phyloP scores from a whole-genome alignment of 2,329 filamentous ascomycete species.

The Penicillium sp. region DNA sequence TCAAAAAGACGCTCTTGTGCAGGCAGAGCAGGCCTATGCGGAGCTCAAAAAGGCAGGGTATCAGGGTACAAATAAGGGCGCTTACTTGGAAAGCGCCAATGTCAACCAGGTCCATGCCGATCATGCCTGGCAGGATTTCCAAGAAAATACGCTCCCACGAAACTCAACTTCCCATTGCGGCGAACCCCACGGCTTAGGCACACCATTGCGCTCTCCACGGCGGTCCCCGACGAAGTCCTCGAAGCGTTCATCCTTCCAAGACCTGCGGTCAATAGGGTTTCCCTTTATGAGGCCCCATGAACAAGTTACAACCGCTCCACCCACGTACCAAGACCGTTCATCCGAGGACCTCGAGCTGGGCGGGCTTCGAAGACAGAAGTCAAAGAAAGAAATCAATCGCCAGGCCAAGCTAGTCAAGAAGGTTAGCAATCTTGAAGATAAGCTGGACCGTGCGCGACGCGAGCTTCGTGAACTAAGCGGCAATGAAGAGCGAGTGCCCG shows the following conservation, averaged over 20 bases:
- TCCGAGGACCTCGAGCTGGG: slow-evolving; percentile 25
- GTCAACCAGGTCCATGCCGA: slow-evolving; percentile 21
- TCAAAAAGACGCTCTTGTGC: slow-evolving; percentile 45
- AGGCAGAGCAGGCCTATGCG: slow-evolving; percentile 52
- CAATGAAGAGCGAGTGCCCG: slow-evolving; percentile 30
- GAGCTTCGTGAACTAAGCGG: slow-evolving; percentile 53
- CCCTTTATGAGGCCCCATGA: slow-evolving; percentile 27
- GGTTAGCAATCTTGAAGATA: slow-evolving; percentile 60
- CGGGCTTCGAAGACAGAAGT: slow-evolving; percentile 48
- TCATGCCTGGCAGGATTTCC: slow-evolving; percentile 34
- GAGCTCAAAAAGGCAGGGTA: slow-evolving; percentile 55
- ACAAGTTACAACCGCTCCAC: slow-evolving; percentile 26
- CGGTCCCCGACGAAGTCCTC: slow-evolving; percentile 25
- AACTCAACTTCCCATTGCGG: slow-evolving; percentile 17
- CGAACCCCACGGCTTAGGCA: neutral
- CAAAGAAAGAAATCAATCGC: slow-evolving; percentile 56
- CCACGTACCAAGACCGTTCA: slow-evolving; percentile 14
- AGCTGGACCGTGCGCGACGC: slow-evolving; percentile 55
- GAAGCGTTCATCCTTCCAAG: slow-evolving; percentile 35
- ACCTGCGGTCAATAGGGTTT: slow-evolving; percentile 35
- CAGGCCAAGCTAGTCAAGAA: slow-evolving; percentile 58
- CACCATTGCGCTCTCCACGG: slow-evolving; percentile 12
- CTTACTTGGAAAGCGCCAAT: slow-evolving; percentile 26
- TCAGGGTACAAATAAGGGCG: slow-evolving; percentile 40
- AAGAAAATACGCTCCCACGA: slow-evolving; percentile 31